Base-by-base conservation (phyloP, 108 stramenopile species). In the Epithemia pelagica region DNA sequence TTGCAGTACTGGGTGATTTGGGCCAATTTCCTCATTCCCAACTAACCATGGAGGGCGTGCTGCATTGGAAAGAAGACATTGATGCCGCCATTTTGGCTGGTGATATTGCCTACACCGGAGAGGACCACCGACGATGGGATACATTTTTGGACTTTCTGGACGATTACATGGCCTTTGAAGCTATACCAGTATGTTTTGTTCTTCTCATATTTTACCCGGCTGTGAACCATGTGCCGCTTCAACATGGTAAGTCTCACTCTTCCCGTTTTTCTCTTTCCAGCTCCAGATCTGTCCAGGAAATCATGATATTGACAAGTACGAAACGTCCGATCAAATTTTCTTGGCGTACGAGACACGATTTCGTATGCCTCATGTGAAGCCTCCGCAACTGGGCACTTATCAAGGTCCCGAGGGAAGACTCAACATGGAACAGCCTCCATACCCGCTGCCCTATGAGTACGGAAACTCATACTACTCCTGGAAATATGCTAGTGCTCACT, bases 401-500 rank as follows among this genome's bases (percentile, higher is more conserved):
- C 75, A 82, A 23, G 78, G 82, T 23, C 77, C 77, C 23, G 25
- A 62, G 57, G 73, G 69, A 27, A 24, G 51, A n/a, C 26, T 83
- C 54, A 62, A 75, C 33, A 80, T 84, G 75, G 82, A 90, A 59
- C 71, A 74, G 5, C 82, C 76, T 22, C 80, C 79, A 18, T 92
- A 83, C 65, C 79, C 83, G 18, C 33, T 92, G 28, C 74, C 77
- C 1, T 94, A 93, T 64, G 87, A 93, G 59, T 88, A 71, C 58
- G 92, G 92, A 21, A 93, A 93, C 74, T 80, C 88, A 2, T 94
- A 85, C 71, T 94, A 94, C 62, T 70, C 78, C 21, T 90, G 83
- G 32, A 78, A 67, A 24, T 80, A 82, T 64, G 95, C 91, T 25
- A 74, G 80, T 28, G 74, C 90, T 10, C 78, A 83, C 64, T 70